Conservation (phyloP, 1,284 basidiomycete genomes). For the Apiotrichum mycotoxinovorans region DNA sequence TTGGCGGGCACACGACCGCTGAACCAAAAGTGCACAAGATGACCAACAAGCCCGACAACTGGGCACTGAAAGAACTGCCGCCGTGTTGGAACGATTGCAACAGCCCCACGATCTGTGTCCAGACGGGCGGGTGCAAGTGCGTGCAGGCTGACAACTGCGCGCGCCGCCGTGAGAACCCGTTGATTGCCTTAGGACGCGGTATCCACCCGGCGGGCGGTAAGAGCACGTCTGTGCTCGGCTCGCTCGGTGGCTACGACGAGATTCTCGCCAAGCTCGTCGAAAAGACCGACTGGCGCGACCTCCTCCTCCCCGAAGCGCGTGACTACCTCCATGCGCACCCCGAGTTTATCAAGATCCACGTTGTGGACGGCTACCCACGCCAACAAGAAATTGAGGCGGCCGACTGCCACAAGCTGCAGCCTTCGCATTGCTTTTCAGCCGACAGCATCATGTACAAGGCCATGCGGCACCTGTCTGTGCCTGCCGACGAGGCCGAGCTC, state of each 20-base stretch:
- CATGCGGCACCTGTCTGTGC: slow-evolving; percentile 40
- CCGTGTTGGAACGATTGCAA: slow-evolving; percentile 50
- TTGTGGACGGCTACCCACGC: slow-evolving; percentile 36
- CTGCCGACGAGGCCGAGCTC: slow-evolving; percentile 50
- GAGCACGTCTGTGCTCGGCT: slow-evolving; percentile 19
- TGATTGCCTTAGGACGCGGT: slow-evolving; percentile 25
- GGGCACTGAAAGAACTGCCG: slow-evolving; percentile 42
- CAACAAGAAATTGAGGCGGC: slow-evolving; percentile 39
- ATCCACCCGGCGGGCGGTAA: neutral
- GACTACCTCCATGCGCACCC: slow-evolving; percentile 34
- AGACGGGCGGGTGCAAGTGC: slow-evolving; percentile 48
- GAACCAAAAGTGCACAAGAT: neutral
- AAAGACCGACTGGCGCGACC: slow-evolving; percentile 38
- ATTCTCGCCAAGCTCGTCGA: slow-evolving; percentile 30
- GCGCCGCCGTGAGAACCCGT: slow-evolving; percentile 33
- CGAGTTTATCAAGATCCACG: slow-evolving; percentile 45
- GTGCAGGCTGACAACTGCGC: slow-evolving; percentile 45
- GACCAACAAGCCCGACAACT: slow-evolving; percentile 27
- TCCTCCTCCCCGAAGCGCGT: slow-evolving; percentile 44
- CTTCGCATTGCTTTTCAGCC: slow-evolving; percentile 48
- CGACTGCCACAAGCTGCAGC: slow-evolving; percentile 41
- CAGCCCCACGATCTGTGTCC: slow-evolving; percentile 47
- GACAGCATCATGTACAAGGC: slow-evolving; percentile 48
- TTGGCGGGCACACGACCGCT: neutral
- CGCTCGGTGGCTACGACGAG: slow-evolving; percentile 24